phyloP scores from a whole-genome alignment of 1,284 basidiomycete genomes.

The Ustilago loliicola region DNA sequence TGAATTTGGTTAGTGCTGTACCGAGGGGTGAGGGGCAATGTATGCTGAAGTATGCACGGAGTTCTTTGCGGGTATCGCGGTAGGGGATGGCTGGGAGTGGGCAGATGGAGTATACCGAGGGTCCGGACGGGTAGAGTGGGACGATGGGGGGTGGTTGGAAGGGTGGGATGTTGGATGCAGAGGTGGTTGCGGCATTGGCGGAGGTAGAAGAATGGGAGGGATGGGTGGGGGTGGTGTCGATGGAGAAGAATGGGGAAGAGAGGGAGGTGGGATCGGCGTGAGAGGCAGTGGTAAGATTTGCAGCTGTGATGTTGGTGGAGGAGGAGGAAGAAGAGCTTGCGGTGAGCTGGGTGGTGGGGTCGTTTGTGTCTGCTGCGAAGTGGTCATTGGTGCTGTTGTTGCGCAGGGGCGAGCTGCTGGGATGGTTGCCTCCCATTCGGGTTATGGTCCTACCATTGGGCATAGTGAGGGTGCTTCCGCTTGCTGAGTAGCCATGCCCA shows the following conservation, averaged over 20 bases:
- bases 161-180: neutral
- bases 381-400: neutral
- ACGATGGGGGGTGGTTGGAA: slow-evolving; percentile 19
- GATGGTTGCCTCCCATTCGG: slow-evolving; percentile 12
- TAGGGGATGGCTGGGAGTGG: slow-evolving; percentile 64
- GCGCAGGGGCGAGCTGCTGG: slow-evolving; percentile 10
- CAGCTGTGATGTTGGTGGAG: neutral
- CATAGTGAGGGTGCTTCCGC: slow-evolving; percentile 37
- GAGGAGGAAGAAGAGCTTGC: neutral
- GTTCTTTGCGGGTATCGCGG: slow-evolving; percentile 70
- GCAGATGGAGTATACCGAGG: slow-evolving; percentile 33
- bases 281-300: neutral
- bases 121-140: slow-evolving; percentile 34
- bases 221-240: neutral
- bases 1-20: slow-evolving; percentile 84
- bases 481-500: slow-evolving; percentile 2
- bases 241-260: neutral
- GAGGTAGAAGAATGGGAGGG: neutral
- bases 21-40: slow-evolving; percentile 85
- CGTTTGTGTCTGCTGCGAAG: neutral
- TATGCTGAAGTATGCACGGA: slow-evolving; percentile 81
- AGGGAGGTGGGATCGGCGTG: neutral
- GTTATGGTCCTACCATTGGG: slow-evolving; percentile 39
- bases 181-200: neutral
- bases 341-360: neutral